Percentiles rank a stretch among this genome's conserved stretches.
phyloP scores from a whole-genome alignment of 177 flowering plant genomes.

The Telopea speciosissima region DNA sequence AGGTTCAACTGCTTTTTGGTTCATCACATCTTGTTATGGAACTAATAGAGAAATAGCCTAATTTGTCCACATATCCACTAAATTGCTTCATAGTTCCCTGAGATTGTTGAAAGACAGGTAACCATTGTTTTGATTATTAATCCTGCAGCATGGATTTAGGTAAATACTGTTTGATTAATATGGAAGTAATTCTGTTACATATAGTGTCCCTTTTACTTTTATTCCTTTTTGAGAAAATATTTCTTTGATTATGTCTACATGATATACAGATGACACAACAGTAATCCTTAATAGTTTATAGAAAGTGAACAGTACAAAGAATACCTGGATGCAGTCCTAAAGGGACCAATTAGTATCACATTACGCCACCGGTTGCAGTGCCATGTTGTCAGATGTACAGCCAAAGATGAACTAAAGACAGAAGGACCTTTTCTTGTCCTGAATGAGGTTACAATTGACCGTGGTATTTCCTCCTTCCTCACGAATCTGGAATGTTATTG shows the following conservation, averaged over 20 bases:
- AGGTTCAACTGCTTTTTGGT: background rate
- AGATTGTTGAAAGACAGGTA: background rate
- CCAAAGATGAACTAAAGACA: constrained; percentile 67
- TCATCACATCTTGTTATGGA: background rate
- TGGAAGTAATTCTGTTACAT: background rate
- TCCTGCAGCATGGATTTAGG: background rate
- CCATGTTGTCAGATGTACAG: constrained; percentile 67
- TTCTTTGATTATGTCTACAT: background rate
- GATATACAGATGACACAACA: background rate
- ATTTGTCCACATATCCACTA: background rate
- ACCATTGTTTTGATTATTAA: background rate
- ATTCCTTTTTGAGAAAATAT: too few relatives aligned
- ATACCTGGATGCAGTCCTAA: constrained; percentile 61
- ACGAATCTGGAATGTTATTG: constrained; percentile 95
- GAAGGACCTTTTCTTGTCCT: constrained; percentile 85
- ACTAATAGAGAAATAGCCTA: background rate
- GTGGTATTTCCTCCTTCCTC: constrained; percentile 91
- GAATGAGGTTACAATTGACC: constrained; percentile 97
- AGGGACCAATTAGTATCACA: constrained; percentile 89
- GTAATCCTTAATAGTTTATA: constrained; percentile 51
- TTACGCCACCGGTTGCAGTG: constrained; percentile 88
- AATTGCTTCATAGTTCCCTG: background rate
- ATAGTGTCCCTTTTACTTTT: background rate
- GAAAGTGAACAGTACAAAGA: constrained; percentile 85
- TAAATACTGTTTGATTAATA: background rate